Base-by-base conservation (phyloP, 345 rosid species). In the Aegle marmelos region DNA sequence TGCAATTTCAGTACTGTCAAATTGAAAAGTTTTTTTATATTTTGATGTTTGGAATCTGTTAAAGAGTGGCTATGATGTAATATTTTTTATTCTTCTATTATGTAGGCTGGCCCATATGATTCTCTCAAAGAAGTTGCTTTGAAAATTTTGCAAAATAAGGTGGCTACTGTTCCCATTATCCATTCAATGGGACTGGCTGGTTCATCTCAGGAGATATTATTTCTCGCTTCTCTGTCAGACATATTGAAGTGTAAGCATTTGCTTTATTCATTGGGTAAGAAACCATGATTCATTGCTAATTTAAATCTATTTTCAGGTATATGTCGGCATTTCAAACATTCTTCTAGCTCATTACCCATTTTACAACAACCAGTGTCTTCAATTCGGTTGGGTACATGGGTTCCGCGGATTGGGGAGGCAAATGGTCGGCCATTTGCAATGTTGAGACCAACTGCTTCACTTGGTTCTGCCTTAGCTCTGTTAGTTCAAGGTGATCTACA, bases 101-200 rank as follows among this genome's bases (percentile, higher is more conserved):
- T 86, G 83, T 90, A 97, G 99, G 98, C 94, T 72, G 97, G 98
- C 50, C 98, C 99, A 41, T 86, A 87, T 78, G 97, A 97, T 86
- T 88, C 87, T 75, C 80, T 97, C 86, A 93, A 93, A 81, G 97
- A 97, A 63, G 89, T 94, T 83, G 90, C 93, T 61, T 45, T 89
- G 79, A 94, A 91, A 89, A 85, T 97, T 88, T 84, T 97, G 89
- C 93, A 85, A 78, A 88, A 89, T 82, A 84, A 87, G 64, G 91
- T 97, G 79, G 90, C 99, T 14, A 90, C 90, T 0, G 86, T 94
- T 87, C 98, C 98, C 31, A 84, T 97, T 82, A 83, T 89, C 50
- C 81, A 88, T 85, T 86, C 94, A 59, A 81, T 85, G 22, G 75
- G 88, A 53, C 85, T 36, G 60, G 97, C 87, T 79, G 93, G 89